Conservation (phyloP, 2,329 filamentous ascomycete genomes). For the Lachnellula suecica region DNA sequence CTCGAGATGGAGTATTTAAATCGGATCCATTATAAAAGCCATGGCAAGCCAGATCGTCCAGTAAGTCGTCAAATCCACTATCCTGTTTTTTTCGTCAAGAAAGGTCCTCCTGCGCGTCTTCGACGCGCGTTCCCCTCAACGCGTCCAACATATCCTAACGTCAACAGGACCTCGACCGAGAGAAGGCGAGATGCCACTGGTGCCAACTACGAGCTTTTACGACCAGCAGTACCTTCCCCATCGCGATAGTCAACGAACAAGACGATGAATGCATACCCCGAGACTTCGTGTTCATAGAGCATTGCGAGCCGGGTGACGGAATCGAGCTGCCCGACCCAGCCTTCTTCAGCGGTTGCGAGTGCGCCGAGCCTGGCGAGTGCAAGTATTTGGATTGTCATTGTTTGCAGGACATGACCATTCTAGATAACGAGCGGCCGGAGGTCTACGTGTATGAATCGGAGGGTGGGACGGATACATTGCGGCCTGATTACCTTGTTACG, state of each 20-base stretch:
- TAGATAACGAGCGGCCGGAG: conserved; percentile 42
- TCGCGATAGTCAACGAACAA: conserved; percentile 5
- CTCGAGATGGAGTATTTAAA: background rate
- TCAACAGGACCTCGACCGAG: background rate
- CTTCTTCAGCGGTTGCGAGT: conserved; percentile 9
- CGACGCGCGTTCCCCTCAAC: background rate
- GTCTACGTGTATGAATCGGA: conserved; percentile 57
- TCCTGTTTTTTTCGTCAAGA: background rate
- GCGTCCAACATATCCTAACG: background rate
- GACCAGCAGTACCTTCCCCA: background rate
- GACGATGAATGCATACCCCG: conserved; percentile 1
- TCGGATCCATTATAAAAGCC: background rate
- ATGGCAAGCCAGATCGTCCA: background rate
- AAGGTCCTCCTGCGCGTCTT: background rate
- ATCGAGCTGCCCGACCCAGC: conserved; percentile 7
- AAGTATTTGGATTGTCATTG: conserved; percentile 58
- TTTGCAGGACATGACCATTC: conserved; percentile 51
- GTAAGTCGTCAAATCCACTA: background rate
- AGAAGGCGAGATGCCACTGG: conserved; percentile 7
- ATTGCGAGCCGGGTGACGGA: conserved; percentile 1
- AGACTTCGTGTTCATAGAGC: conserved; percentile 10
- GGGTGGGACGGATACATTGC: conserved; percentile 52
- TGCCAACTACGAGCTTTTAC: conserved; percentile 5
- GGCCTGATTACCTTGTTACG: conserved; percentile 50
- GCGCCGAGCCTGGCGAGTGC: background rate